phyloP scores from a whole-genome alignment of 768 basidiomycete genomes.

The Mycena galericulata region DNA sequence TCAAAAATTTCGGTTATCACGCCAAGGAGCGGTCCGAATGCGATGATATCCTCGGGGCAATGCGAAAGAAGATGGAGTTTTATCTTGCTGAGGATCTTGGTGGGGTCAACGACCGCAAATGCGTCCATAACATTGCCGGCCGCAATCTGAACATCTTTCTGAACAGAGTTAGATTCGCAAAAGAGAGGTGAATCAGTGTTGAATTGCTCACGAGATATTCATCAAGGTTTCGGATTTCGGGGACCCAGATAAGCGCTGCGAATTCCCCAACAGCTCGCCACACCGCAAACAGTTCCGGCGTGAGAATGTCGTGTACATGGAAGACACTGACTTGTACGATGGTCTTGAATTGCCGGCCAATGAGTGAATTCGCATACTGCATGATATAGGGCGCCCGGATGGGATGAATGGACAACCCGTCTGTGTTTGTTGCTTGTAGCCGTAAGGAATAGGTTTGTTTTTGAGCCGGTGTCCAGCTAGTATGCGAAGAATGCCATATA shows the following conservation, averaged over 20 bases:
- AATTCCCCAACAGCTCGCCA: conserved; percentile 41
- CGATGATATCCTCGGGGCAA: neutral
- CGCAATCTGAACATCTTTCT: conserved; percentile 7
- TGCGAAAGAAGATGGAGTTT: conserved; percentile 12
- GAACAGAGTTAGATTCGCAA: neutral
- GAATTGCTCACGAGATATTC: conserved; percentile 37
- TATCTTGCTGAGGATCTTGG: conserved; percentile 14
- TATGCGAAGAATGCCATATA: conserved; percentile 42
- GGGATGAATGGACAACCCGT: conserved; percentile 23
- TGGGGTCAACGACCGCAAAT: conserved; percentile 12
- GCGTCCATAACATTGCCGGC: conserved; percentile 13
- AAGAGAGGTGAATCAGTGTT: neutral
- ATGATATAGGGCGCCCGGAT: conserved; percentile 43
- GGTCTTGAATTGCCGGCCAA: conserved; percentile 45
- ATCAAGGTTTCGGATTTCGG: conserved; percentile 37
- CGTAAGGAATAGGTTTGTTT: conserved; percentile 34
- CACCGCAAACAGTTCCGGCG: conserved; percentile 28
- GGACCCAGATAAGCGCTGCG: conserved; percentile 44
- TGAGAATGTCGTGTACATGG: conserved; percentile 42
- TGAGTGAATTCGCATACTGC: conserved; percentile 42
- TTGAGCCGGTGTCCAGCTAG: conserved; percentile 26
- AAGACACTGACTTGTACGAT: conserved; percentile 42
- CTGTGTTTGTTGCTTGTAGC: conserved; percentile 35
- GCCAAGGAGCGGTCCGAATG: conserved; percentile 1
- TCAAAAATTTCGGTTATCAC: conserved; percentile 15